Conservation (phyloP, 2,329 filamentous ascomycete genomes). For the Fusarium sp. region DNA sequence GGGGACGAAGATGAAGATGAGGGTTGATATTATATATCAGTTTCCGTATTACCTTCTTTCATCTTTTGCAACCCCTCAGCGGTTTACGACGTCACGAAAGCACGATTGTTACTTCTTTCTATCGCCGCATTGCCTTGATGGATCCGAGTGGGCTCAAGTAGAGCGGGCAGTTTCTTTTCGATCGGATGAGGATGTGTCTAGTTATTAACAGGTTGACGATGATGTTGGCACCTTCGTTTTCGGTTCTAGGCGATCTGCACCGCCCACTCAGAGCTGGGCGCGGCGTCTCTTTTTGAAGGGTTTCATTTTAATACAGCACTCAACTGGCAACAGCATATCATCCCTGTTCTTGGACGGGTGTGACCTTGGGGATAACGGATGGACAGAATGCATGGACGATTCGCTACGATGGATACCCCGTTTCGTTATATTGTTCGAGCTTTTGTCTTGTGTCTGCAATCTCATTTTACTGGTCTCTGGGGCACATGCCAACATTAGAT, state of each 20-base stretch:
- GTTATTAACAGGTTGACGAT: constrained; percentile 26
- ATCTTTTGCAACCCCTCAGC: constrained; percentile 46
- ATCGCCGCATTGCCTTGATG: constrained; percentile 16
- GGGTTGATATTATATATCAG: constrained; percentile 47
- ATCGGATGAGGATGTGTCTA: constrained; percentile 16
- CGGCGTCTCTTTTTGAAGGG: constrained; percentile 18
- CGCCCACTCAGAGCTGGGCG: background rate
- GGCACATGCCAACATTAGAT: constrained; percentile 33
- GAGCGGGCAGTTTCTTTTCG: constrained; percentile 13
- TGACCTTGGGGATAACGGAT: constrained; percentile 48
- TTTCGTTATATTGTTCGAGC: constrained; percentile 42
- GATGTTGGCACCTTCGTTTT: constrained; percentile 30
- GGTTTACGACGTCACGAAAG: constrained; percentile 53
- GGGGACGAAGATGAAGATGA: constrained; percentile 58
- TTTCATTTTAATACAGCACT: constrained; percentile 51
- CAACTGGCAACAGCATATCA: constrained; percentile 54
- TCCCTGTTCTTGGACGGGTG: constrained; percentile 33
- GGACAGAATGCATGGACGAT: constrained; percentile 59
- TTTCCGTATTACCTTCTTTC: constrained; percentile 31
- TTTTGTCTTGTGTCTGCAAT: constrained; percentile 35
- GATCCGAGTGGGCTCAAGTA: background rate
- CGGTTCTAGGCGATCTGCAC: constrained; percentile 8
- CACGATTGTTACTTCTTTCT: constrained; percentile 43
- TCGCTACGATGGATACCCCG: constrained; percentile 59
- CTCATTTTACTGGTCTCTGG: constrained; percentile 30